Evolutionary conservation across 164 flowering plant genomes (phyloP), one percentile per base, ranked within the genome.

Genomic region (Sextonia rubra): DNA sequence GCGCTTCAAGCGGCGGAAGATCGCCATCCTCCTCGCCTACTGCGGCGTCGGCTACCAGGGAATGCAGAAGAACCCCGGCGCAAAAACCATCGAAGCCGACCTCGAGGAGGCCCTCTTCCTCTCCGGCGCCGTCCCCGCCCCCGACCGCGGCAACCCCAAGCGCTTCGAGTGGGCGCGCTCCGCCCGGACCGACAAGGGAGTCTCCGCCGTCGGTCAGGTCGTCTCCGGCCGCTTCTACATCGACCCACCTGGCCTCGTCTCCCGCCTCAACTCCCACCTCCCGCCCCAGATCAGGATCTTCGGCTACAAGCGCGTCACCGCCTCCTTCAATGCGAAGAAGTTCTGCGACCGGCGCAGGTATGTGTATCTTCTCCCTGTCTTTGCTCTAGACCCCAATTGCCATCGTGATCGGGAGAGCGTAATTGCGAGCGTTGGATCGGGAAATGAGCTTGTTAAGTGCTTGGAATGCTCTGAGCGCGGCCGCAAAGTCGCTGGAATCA

Each of bases 181-280:
- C 1, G 98, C 99, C 2, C 88, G 99, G 0, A 95, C 99, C 12
- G 98, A 95, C 69, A 95, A 95, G 81, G 98, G 99, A n/a, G 99
- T 95, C 14, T 89, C 93, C 74, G 98, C 98, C 47, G 93, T 90
- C 1, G 97, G 98, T 32, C 97, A 93, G 79, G 97, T 95, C 1
- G 97, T 91, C 49, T 93, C 99, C 11, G 99, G 99, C 47, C 74
- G 90, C 7, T 93, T 95, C 80, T 91, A 80, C 78, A 69, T 95
- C 65, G 98, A 95, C 70, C 97, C 98, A 4, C 93, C 94, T 0
- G 97, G 97, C 0, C 73, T 93, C 32, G 82, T 93, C 48, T 88
- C 85, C 15, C 87, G 99, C 47, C 80, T 95, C 55, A 88, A 93
- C 68, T 74, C 89, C 8, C 70, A 75, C 66, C 88, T 95, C 20